phyloP scores from a whole-genome alignment of 805 yeast genomes.

The Alloascoidea africana region DNA sequence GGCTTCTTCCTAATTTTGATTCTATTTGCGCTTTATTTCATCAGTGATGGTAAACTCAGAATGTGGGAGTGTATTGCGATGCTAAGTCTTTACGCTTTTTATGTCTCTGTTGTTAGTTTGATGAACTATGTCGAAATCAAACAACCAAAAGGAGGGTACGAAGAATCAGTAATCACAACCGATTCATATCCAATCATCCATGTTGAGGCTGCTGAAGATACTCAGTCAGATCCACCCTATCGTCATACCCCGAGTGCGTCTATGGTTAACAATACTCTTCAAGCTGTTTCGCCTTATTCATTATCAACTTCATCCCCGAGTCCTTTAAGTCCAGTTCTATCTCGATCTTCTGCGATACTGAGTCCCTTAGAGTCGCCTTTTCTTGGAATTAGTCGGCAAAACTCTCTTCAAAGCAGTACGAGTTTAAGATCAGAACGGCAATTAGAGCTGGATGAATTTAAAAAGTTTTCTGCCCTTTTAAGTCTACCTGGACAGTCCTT shows the following conservation, averaged over 20 bases:
- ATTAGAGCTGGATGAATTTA: neutral
- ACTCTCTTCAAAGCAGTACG: neutral
- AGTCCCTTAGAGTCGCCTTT: neutral
- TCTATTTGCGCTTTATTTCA: neutral
- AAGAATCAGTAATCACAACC: neutral
- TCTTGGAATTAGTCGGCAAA: neutral
- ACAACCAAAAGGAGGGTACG: neutral
- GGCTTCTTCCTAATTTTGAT: constrained; percentile 29
- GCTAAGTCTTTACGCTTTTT: constrained; percentile 38
- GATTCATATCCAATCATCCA: neutral
- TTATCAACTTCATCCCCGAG: neutral
- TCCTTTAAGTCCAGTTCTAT: neutral
- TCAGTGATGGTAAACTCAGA: constrained; percentile 36
- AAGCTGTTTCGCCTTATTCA: neutral
- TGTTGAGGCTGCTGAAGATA: neutral
- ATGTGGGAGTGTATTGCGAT: constrained; percentile 41
- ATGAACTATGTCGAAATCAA: constrained; percentile 24
- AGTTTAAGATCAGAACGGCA: neutral
- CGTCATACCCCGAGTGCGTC: too few relatives aligned
- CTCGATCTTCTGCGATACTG: neutral
- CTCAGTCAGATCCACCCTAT: neutral
- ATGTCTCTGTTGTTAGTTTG: constrained; percentile 33
- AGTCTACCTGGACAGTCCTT: neutral
- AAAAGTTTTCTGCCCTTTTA: neutral
- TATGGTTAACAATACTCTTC: neutral